These are phyloP conservation scores for Lachancea waltii DNA, from an alignment of 805 yeast species.

Conservation along the genomic window DNA sequence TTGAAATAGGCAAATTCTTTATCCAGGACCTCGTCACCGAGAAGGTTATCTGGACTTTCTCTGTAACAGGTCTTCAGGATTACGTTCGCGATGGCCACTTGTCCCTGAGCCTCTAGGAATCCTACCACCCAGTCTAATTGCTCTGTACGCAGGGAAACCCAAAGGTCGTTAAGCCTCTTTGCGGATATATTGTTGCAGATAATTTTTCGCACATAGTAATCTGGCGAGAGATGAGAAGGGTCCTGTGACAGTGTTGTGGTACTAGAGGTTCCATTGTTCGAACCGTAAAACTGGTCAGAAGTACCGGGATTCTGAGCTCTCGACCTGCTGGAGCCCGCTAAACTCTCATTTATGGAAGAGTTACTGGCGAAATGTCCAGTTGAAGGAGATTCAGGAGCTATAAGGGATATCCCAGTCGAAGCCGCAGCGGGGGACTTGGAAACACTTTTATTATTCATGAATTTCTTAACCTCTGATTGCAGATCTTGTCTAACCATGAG, in stretches of 20 bases:
- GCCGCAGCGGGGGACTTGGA: constrained; percentile 3
- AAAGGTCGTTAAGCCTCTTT: constrained; percentile 70
- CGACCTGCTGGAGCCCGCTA: constrained; percentile 1
- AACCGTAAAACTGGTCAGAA: constrained; percentile 5
- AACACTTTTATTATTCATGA: constrained; percentile 31
- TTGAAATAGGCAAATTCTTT: constrained; percentile 70
- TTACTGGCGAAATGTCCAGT: not conserved
- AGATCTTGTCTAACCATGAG: constrained; percentile 83
- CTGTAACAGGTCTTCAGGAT: constrained; percentile 43
- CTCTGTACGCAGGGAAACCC: constrained; percentile 91
- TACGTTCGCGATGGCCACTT: constrained; percentile 62
- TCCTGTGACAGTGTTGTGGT: constrained; percentile 23
- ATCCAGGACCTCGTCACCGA: constrained; percentile 46
- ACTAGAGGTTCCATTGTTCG: constrained; percentile 20
- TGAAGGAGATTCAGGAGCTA: constrained; percentile 1
- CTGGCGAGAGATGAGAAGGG: constrained; percentile 48
- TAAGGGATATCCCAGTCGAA: constrained; percentile 1
- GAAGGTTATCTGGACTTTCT: constrained; percentile 21
- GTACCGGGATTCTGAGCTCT: constrained; percentile 5
- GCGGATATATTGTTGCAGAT: constrained; percentile 62
- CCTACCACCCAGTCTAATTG: constrained; percentile 74
- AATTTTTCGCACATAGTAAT: constrained; percentile 66
- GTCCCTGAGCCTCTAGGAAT: constrained; percentile 79
- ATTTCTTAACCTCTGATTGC: constrained; percentile 63
- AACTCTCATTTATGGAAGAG: constrained; percentile 1